A percentile compares a stretch with the other conserved stretches of the same genome.
Evolutionary conservation across 23 red algal species (phyloP).

Genomic region (Gracilaria domingensis): DNA sequence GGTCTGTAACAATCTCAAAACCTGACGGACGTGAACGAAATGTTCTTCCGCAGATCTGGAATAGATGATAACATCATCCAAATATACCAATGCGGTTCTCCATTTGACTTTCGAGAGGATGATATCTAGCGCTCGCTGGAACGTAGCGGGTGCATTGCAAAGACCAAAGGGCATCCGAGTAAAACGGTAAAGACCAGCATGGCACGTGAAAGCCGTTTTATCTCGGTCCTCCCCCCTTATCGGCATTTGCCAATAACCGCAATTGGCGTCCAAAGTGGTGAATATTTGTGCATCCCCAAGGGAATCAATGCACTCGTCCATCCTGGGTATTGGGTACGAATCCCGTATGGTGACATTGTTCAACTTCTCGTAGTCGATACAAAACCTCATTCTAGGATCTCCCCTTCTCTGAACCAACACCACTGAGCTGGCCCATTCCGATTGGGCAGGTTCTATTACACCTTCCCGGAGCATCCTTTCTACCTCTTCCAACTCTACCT

Average conservation of each 20-base stretch:
- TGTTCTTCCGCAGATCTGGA: conserved; percentile 34
- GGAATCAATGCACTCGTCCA: conserved; percentile 50
- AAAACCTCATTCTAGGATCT: not conserved
- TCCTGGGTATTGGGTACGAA: conserved; percentile 37
- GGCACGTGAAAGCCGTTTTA: conserved; percentile 22
- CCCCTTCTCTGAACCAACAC: not conserved
- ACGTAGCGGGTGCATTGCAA: conserved; percentile 39
- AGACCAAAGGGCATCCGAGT: conserved; percentile 17
- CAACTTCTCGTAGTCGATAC: conserved; percentile 14
- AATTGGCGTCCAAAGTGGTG: conserved; percentile 33
- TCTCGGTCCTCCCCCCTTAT: conserved; percentile 1
- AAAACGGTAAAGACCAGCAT: conserved; percentile 35
- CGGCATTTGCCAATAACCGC: conserved; percentile 42
- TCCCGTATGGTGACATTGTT: conserved; percentile 9
- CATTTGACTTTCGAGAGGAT: conserved; percentile 44
- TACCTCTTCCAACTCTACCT: not conserved
- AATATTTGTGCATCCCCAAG: conserved; percentile 32
- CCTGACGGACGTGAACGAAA: conserved; percentile 7
- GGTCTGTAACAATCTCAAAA: conserved; percentile 6
- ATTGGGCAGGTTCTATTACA: not conserved
- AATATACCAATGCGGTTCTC: conserved; percentile 32
- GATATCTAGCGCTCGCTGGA: conserved; percentile 53
- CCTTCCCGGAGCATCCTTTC: not conserved
- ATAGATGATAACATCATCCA: conserved; percentile 52
- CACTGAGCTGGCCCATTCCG: not conserved